These are phyloP conservation scores for Cucurbita ficifolia DNA, from an alignment of 306 rosid species.

Conservation along the genomic window DNA sequence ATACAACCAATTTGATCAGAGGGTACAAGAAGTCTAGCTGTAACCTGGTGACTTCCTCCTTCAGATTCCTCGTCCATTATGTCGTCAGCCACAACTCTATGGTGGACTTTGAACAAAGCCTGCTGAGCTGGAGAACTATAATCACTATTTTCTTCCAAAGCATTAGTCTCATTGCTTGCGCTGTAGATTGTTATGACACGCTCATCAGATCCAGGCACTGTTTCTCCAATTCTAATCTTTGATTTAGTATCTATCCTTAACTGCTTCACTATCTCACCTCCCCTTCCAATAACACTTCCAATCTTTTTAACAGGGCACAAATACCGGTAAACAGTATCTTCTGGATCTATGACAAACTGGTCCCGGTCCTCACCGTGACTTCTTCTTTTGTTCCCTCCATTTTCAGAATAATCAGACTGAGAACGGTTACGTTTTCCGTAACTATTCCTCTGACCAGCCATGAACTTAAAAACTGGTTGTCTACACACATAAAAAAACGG, in stretches of 20 bases:
- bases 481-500: background rate
- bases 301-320: constrained; percentile 71
- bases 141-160: constrained; percentile 41
- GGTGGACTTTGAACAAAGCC: constrained; percentile 74
- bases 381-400: constrained; percentile 61
- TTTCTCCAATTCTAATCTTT: constrained; percentile 87
- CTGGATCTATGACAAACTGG: constrained; percentile 61
- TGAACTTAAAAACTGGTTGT: constrained; percentile 5
- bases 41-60: constrained; percentile 49
- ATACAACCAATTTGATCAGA: constrained; percentile 96
- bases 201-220: constrained; percentile 76
- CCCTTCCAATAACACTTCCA: constrained; percentile 93
- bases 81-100: constrained; percentile 85
- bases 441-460: constrained; percentile 70
- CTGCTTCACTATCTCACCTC: constrained; percentile 98
- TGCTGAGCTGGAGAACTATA: constrained; percentile 71
- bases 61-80: constrained; percentile 61
- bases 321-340: constrained; percentile 78
- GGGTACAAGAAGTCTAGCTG: constrained; percentile 73
- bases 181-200: constrained; percentile 75
- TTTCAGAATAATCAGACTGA: constrained; percentile 52
- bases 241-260: constrained; percentile 68
- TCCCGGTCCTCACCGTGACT: constrained; percentile 77
- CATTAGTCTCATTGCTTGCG: constrained; percentile 56
- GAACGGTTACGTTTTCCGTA: constrained; percentile 67